Conservation (phyloP, 1,284 basidiomycete species). For the Anthracocystis panici-leucophaei region DNA sequence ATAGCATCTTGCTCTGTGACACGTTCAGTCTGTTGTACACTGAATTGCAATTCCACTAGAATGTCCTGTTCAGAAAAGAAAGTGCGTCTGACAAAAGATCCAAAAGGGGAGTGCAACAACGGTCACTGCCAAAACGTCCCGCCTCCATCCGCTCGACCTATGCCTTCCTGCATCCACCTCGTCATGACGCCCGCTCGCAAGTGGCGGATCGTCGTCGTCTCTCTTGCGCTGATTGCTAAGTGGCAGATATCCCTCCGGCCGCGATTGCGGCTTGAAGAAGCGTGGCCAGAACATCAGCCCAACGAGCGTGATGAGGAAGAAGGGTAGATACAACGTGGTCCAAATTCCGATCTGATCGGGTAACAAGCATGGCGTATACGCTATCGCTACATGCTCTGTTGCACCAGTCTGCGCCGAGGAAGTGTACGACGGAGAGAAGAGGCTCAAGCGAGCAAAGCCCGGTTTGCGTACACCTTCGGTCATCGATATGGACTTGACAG, state of each 20-base stretch:
- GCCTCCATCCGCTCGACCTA: slow-evolving; percentile 10
- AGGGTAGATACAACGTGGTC: slow-evolving; percentile 50
- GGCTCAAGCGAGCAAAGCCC: slow-evolving; percentile 57
- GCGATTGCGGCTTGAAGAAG: neutral
- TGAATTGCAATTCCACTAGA: neutral
- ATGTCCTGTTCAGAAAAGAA: slow-evolving; percentile 31
- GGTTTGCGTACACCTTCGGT: slow-evolving; percentile 57
- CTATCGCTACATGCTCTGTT: slow-evolving; percentile 7
- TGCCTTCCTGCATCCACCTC: too few relatives aligned
- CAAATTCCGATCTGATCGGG: slow-evolving; percentile 62
- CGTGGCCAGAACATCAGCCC: slow-evolving; percentile 29
- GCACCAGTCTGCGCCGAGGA: neutral
- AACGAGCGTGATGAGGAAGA: slow-evolving; percentile 27
- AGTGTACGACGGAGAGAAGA: slow-evolving; percentile 23
- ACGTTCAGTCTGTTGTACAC: neutral
- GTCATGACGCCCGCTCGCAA: slow-evolving; percentile 4
- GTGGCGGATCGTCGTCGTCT: slow-evolving; percentile 24
- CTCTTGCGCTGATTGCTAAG: slow-evolving; percentile 27
- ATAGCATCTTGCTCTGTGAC: neutral
- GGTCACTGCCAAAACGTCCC: slow-evolving; percentile 36
- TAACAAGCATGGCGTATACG: slow-evolving; percentile 57
- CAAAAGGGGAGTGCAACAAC: slow-evolving; percentile 48
- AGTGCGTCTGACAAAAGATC: slow-evolving; percentile 46
- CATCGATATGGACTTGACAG: slow-evolving; percentile 63
- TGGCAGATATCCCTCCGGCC: slow-evolving; percentile 17